phyloP scores from a whole-genome alignment of 257 asterid species.

The Solanum microdontum region DNA sequence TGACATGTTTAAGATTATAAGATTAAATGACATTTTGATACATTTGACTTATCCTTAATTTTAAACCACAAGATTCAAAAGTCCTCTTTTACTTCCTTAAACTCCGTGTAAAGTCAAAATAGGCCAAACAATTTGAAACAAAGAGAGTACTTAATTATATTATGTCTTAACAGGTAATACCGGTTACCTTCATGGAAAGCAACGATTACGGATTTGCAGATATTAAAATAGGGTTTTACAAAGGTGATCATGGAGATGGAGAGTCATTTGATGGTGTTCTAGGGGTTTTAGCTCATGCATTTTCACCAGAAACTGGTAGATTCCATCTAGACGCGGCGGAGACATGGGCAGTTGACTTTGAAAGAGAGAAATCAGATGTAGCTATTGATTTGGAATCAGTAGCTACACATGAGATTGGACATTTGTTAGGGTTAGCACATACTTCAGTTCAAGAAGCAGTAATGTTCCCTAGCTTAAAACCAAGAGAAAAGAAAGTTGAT shows the following conservation, averaged over 20 bases:
- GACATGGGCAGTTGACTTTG: constrained; percentile 74
- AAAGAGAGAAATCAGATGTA: constrained; percentile 25
- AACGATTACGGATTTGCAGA: constrained; percentile 52
- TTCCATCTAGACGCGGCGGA: constrained; percentile 89
- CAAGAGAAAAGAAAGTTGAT: constrained; percentile 48
- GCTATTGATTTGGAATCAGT: constrained; percentile 91
- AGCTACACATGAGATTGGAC: constrained; percentile 90
- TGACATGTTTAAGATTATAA: no score
- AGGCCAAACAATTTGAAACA: background rate
- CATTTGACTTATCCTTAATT: background rate
- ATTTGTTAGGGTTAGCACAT: constrained; percentile 67
- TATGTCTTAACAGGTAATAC: constrained; percentile 7
- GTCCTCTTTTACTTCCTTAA: no score
- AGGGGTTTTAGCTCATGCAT: constrained; percentile 78
- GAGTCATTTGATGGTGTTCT: constrained; percentile 78
- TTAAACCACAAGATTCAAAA: no score
- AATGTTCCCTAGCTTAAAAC: constrained; percentile 77
- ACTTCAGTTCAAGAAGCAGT: constrained; percentile 45
- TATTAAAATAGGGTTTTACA: constrained; percentile 61
- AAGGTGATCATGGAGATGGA: constrained; percentile 78
- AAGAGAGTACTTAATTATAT: background rate
- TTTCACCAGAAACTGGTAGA: constrained; percentile 75
- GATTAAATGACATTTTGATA: background rate
- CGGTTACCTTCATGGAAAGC: constrained; percentile 38
- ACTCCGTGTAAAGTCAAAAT: background rate